These are phyloP conservation scores for Fusarium verrucosum DNA, from an alignment of 2,329 filamentous ascomycete species.

Conservation along the genomic window DNA sequence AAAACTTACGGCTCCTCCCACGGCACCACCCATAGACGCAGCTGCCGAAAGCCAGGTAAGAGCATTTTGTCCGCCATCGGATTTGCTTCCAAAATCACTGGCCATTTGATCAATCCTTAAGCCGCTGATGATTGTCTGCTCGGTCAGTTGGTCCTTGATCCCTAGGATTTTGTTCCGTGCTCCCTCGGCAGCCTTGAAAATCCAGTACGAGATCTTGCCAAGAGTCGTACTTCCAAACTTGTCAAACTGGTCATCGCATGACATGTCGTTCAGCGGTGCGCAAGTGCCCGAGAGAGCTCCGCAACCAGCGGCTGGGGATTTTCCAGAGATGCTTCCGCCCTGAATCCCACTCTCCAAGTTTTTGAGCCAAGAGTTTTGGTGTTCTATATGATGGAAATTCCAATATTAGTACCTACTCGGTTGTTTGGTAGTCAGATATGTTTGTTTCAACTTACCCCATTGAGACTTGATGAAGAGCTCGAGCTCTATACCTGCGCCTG, in stretches of 20 bases:
- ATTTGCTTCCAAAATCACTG: not conserved
- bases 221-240: slow-evolving; percentile 1
- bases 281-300: not conserved
- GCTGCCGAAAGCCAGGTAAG: slow-evolving; percentile 2
- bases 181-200: slow-evolving; percentile 19
- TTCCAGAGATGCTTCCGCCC: not conserved
- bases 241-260: slow-evolving; percentile 14
- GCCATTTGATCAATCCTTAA: slow-evolving; percentile 8
- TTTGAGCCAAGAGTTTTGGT: slow-evolving; percentile 2
- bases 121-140: slow-evolving; percentile 3
- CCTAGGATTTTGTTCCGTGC: slow-evolving; percentile 4
- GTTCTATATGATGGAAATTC: not conserved
- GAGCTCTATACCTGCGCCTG: not conserved
- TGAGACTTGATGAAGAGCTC: not conserved
- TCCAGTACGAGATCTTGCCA: slow-evolving; percentile 21
- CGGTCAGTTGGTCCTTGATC: slow-evolving; percentile 9
- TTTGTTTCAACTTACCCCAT: not conserved
- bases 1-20: slow-evolving; percentile 9
- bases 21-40: not conserved
- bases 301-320: not conserved
- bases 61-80: not conserved
- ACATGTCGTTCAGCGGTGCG: slow-evolving; percentile 2
- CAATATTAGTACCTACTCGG: not conserved
- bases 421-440: too few species aligned
- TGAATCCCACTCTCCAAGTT: not conserved